Evolutionary conservation across 2,329 filamentous ascomycete species (phyloP).

Genomic region (Verticillium alfalfae): DNA sequence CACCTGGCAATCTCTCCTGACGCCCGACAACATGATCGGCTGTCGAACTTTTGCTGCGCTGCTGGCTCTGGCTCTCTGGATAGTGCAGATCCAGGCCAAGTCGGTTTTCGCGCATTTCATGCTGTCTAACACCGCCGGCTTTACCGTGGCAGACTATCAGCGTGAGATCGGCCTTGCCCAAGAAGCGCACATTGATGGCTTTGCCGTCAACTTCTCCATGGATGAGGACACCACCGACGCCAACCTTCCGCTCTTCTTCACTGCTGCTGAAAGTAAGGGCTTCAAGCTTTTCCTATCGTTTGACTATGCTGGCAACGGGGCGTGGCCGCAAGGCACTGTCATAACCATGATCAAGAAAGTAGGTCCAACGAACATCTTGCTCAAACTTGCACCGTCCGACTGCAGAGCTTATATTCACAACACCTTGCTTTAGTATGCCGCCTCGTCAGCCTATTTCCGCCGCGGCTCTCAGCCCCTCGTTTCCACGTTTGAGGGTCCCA

Average conservation of each 20-base stretch:
- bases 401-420: not conserved
- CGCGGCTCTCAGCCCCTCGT: constrained; percentile 32
- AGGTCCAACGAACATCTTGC: not conserved
- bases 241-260: not conserved
- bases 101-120: constrained; percentile 11
- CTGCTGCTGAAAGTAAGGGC: constrained; percentile 4
- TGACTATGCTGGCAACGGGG: constrained; percentile 25
- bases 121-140: constrained; percentile 7
- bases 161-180: constrained; percentile 8
- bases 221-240: not conserved
- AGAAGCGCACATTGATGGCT: constrained; percentile 9
- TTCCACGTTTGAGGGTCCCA: constrained; percentile 45
- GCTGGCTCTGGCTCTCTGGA: constrained; percentile 1
- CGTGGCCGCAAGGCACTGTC: constrained; percentile 19
- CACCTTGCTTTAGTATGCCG: constrained; percentile 10
- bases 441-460: constrained; percentile 19
- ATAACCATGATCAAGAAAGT: constrained; percentile 14
- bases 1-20: no score
- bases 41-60: not conserved
- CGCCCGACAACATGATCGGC: no score
- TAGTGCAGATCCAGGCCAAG: constrained; percentile 4
- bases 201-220: constrained; percentile 8
- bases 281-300: constrained; percentile 35
- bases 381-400: not conserved
- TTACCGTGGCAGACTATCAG: constrained; percentile 7